A percentile compares a stretch with the other conserved stretches of the same genome.
phyloP scores from a whole-genome alignment of 208 protist species.

The Porcisia hertigi region DNA sequence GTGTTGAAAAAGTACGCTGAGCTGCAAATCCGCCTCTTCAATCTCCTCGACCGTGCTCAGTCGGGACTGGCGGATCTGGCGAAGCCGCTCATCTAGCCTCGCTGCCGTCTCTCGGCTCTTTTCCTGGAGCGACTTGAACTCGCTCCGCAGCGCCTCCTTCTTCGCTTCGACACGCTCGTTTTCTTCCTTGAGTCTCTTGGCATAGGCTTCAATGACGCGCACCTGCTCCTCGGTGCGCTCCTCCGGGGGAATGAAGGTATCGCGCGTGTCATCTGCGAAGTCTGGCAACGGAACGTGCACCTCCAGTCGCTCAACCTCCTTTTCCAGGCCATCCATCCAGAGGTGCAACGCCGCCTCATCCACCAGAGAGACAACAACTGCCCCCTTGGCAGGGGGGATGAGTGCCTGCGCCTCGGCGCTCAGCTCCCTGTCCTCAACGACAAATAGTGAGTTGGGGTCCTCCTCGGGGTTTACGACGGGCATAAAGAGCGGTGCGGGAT shows the following conservation, averaged over 20 bases:
- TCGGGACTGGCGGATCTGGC: slow-evolving; percentile 39
- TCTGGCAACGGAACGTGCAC: slow-evolving; percentile 67
- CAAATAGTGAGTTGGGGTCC: slow-evolving; percentile 63
- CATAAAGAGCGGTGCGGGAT: slow-evolving; percentile 39
- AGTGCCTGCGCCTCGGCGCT: slow-evolving; percentile 55
- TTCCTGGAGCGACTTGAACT: slow-evolving; percentile 66
- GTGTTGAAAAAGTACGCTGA: slow-evolving; percentile 68
- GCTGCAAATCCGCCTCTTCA: slow-evolving; percentile 69
- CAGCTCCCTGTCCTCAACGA: slow-evolving; percentile 80
- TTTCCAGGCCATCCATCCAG: slow-evolving; percentile 93
- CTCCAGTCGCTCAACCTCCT: slow-evolving; percentile 66
- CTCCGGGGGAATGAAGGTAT: slow-evolving; percentile 72
- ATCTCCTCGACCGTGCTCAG: slow-evolving; percentile 49
- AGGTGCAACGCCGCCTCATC: slow-evolving; percentile 76
- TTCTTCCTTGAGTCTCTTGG: slow-evolving; percentile 79
- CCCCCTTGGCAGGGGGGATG: slow-evolving; percentile 43
- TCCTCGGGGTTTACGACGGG: slow-evolving; percentile 61
- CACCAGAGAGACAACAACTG: slow-evolving; percentile 15
- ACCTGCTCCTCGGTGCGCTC: slow-evolving; percentile 88
- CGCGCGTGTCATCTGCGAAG: slow-evolving; percentile 72
- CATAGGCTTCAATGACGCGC: slow-evolving; percentile 69
- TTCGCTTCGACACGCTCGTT: slow-evolving; percentile 58
- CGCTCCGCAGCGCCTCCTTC: slow-evolving; percentile 61
- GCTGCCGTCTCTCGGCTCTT: slow-evolving; percentile 41
- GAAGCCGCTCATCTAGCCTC: slow-evolving; percentile 57